These are phyloP conservation scores for Schizophyllum amplum DNA, from an alignment of 1,284 basidiomycete species.

Conservation along the genomic window DNA sequence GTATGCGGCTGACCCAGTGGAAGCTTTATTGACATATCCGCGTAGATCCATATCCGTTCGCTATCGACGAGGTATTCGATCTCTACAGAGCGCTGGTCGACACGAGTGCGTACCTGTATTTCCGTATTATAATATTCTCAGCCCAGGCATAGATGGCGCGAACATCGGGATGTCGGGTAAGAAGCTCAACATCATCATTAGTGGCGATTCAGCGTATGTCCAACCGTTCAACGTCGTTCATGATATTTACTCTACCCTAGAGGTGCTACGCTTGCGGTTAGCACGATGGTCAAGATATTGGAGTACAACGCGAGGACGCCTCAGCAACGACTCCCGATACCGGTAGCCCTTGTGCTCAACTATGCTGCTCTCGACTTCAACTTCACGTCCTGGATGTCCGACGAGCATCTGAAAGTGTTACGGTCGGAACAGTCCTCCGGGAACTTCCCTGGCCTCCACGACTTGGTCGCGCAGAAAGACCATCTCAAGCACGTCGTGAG, in stretches of 20 bases:
- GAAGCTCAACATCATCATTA: slow-evolving; percentile 67
- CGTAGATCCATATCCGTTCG: slow-evolving; percentile 89
- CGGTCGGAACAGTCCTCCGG: slow-evolving; percentile 78
- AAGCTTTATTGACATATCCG: slow-evolving; percentile 2
- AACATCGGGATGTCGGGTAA: slow-evolving; percentile 82
- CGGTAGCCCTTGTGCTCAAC: slow-evolving; percentile 76
- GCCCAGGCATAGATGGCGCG: slow-evolving; percentile 40
- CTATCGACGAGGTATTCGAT: slow-evolving; percentile 92
- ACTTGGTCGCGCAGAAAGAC: slow-evolving; percentile 73
- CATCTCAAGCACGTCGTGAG: slow-evolving; percentile 70
- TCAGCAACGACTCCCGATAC: slow-evolving; percentile 29
- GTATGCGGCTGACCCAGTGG: slow-evolving; percentile 18
- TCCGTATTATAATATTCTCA: no score
- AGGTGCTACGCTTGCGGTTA: slow-evolving; percentile 79
- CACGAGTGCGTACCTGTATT: slow-evolving; percentile 32
- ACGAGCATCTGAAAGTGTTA: slow-evolving; percentile 75
- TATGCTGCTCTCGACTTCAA: slow-evolving; percentile 91
- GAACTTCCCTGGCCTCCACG: slow-evolving; percentile 53
- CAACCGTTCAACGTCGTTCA: slow-evolving; percentile 33
- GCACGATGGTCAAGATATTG: slow-evolving; percentile 77
- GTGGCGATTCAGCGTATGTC: slow-evolving; percentile 78
- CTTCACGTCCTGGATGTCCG: slow-evolving; percentile 97
- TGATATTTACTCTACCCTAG: neutral
- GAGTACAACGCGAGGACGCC: slow-evolving; percentile 50
- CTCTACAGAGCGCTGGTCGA: slow-evolving; percentile 78